Conservation (phyloP, 306 rosid species). For the Malus fusca region DNA sequence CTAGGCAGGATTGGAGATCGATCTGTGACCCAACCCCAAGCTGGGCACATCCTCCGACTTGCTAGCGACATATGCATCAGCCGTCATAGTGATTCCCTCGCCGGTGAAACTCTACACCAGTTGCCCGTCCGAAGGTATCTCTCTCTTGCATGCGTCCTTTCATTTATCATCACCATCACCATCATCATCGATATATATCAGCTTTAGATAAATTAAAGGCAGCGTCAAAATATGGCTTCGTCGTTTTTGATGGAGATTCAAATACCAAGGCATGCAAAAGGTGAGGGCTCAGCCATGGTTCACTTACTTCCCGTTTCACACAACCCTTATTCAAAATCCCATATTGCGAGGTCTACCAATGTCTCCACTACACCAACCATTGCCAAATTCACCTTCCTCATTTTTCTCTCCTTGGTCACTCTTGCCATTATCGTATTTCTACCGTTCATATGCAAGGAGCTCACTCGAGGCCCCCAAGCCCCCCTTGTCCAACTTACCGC, state of each 20-base stretch:
- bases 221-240: neutral
- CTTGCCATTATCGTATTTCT: neutral
- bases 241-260: neutral
- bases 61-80: neutral
- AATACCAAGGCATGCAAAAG: neutral
- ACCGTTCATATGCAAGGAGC: neutral
- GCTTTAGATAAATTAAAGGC: neutral
- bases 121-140: neutral
- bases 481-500: neutral
- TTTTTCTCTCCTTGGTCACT: neutral
- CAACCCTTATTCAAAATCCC: neutral
- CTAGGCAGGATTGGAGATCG: neutral
- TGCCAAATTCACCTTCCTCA: neutral
- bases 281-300: neutral
- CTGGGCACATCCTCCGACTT: neutral
- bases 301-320: conserved; percentile 1
- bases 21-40: neutral
- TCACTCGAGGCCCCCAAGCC: neutral
- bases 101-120: neutral
- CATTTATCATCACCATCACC: no score
- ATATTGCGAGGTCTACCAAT: neutral
- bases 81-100: neutral
- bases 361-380: neutral
- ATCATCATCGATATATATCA: neutral
- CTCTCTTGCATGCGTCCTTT: neutral